phyloP scores from a whole-genome alignment of 2,329 filamentous ascomycete genomes.

The Penicillium sp. region DNA sequence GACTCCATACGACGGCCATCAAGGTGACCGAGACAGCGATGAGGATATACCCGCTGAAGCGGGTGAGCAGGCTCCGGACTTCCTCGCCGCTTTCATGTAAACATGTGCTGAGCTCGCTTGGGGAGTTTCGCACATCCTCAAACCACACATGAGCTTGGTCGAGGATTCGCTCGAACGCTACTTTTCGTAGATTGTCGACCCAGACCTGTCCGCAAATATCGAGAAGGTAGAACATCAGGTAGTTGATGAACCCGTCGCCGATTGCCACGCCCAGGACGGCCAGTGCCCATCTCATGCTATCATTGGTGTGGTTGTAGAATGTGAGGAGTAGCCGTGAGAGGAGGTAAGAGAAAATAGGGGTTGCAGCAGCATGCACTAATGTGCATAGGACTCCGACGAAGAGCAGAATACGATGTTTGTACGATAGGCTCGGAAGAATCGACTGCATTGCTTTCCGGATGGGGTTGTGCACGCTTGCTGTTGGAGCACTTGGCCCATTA shows the following conservation, averaged over 20 bases:
- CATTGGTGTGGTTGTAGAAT: slow-evolving; percentile 64
- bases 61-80: slow-evolving; percentile 79
- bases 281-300: slow-evolving; percentile 69
- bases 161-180: slow-evolving; percentile 72
- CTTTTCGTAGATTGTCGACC: slow-evolving; percentile 72
- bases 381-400: slow-evolving; percentile 66
- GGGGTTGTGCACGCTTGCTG: background rate
- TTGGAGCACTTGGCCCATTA: slow-evolving; percentile 11
- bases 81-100: slow-evolving; percentile 86
- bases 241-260: slow-evolving; percentile 68
- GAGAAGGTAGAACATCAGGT: slow-evolving; percentile 71
- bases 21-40: slow-evolving; percentile 69
- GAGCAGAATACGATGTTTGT: slow-evolving; percentile 59
- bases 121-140: slow-evolving; percentile 67
- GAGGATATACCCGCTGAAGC: slow-evolving; percentile 74
- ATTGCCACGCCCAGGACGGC: slow-evolving; percentile 71
- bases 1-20: slow-evolving; percentile 75
- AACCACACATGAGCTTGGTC: slow-evolving; percentile 82
- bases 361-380: slow-evolving; percentile 67
- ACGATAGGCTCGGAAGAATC: slow-evolving; percentile 69
- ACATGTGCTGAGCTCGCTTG: slow-evolving; percentile 68
- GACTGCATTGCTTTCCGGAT: slow-evolving; percentile 67
- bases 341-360: slow-evolving; percentile 76
- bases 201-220: slow-evolving; percentile 76
- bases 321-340: slow-evolving; percentile 74